Conservation (phyloP, 768 basidiomycete genomes). For the Panaeolus cyanescens region DNA sequence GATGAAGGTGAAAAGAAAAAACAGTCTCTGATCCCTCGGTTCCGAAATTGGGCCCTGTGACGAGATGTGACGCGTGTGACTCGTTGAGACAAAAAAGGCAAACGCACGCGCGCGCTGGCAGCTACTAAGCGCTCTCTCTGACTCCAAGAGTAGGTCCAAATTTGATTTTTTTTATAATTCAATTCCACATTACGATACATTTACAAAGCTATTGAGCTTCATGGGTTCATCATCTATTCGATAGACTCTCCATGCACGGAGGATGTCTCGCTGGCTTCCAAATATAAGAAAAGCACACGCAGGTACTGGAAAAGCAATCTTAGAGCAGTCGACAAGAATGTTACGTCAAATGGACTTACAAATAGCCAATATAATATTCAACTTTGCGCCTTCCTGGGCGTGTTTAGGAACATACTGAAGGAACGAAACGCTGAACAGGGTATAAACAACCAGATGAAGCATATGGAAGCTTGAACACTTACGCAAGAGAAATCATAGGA, state of each 20-base stretch:
- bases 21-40: not conserved
- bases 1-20: not conserved
- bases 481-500: slow-evolving; percentile 2
- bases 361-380: not conserved
- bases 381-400: not conserved
- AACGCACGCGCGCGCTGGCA: too few species aligned
- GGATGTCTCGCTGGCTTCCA: not conserved
- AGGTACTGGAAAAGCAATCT: not conserved
- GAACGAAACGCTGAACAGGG: not conserved
- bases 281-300: not conserved
- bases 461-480: not conserved
- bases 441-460: not conserved
- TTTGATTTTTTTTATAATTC: not conserved
- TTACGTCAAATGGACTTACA: not conserved
- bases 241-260: not conserved
- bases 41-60: not conserved
- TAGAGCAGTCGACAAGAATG: not conserved
- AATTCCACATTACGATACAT: not conserved
- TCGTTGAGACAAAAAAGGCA: too few species aligned
- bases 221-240: not conserved
- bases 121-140: too few species aligned
- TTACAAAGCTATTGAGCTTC: slow-evolving; percentile 1
- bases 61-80: not conserved
- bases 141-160: not conserved
- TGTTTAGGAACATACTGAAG: not conserved